Evolutionary conservation across 2,329 filamentous ascomycete species (phyloP).

Genomic region (Monosporascus sp.): DNA sequence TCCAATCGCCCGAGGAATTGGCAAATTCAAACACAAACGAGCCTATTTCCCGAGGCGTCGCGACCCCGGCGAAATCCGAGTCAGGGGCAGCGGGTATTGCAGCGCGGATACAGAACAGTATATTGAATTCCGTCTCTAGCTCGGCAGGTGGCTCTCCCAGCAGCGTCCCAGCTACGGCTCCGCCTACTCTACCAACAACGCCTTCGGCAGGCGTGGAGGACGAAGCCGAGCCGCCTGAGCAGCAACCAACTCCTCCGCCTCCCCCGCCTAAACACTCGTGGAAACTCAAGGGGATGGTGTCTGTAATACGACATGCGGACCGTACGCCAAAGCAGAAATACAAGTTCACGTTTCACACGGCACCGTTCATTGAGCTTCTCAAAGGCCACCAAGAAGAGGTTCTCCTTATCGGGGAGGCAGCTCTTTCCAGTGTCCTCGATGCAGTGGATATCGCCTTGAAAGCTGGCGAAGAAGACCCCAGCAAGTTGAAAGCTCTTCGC

Average conservation of each 20-base stretch:
- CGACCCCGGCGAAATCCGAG: constrained; percentile 18
- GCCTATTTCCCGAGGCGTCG: constrained; percentile 5
- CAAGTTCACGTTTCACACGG: constrained; percentile 97
- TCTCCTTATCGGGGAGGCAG: constrained; percentile 84
- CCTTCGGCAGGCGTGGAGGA: constrained; percentile 28
- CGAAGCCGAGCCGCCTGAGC: constrained; percentile 20
- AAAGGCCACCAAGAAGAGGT: constrained; percentile 97
- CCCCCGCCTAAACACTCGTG: constrained; percentile 83
- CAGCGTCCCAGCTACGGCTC: constrained; percentile 31
- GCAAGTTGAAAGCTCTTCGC: constrained; percentile 78
- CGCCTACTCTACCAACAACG: constrained; percentile 31
- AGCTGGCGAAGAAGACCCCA: constrained; percentile 74
- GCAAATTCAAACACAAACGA: constrained; percentile 18
- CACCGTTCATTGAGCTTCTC: constrained; percentile 89
- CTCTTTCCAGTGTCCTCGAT: constrained; percentile 79
- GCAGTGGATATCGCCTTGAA: constrained; percentile 78
- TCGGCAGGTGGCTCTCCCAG: constrained; percentile 24
- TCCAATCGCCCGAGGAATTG: constrained; percentile 13
- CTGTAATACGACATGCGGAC: constrained; percentile 93
- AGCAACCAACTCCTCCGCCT: constrained; percentile 52
- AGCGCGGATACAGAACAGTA: constrained; percentile 30
- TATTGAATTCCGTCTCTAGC: constrained; percentile 27
- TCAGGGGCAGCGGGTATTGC: constrained; percentile 15
- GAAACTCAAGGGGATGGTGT: constrained; percentile 97
- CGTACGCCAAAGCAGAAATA: constrained; percentile 98